Percentiles rank a stretch among this genome's conserved stretches.
Conservation (phyloP, 805 yeast species). For the Yarrowia sp. region DNA sequence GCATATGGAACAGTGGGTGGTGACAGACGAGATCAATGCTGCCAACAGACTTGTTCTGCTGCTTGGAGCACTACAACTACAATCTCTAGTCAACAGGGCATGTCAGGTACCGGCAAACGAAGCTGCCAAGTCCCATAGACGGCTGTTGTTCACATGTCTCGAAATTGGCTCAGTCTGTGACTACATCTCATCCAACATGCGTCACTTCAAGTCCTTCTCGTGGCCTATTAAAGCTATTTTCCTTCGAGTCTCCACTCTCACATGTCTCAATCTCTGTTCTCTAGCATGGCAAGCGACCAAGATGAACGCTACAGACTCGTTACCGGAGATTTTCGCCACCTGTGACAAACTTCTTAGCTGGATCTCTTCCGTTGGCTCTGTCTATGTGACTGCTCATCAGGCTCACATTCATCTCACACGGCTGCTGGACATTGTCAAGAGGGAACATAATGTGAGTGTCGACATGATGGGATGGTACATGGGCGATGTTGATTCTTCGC, state of each 20-base stretch:
- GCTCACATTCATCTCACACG: slow-evolving; percentile 11
- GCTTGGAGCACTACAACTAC: slow-evolving; percentile 18
- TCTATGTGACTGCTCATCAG: slow-evolving; percentile 26
- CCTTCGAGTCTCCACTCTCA: slow-evolving; percentile 8
- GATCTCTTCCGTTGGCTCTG: slow-evolving; percentile 24
- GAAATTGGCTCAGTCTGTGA: slow-evolving; percentile 14
- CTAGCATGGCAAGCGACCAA: slow-evolving; percentile 28
- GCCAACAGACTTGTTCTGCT: slow-evolving; percentile 12
- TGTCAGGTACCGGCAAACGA: slow-evolving; percentile 18
- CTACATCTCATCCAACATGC: slow-evolving; percentile 29
- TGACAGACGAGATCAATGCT: slow-evolving; percentile 22
- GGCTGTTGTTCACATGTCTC: slow-evolving; percentile 15
- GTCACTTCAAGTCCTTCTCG: slow-evolving; percentile 31
- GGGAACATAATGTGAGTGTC: slow-evolving; percentile 19
- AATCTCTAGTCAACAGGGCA: not conserved
- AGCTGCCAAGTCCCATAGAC: slow-evolving; percentile 7
- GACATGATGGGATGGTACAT: slow-evolving; percentile 23
- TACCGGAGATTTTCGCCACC: slow-evolving; percentile 17
- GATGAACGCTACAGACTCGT: slow-evolving; percentile 20
- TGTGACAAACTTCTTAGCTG: slow-evolving; percentile 15
- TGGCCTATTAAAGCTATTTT: slow-evolving; percentile 34
- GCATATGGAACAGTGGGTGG: slow-evolving; percentile 32
- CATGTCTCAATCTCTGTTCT: slow-evolving; percentile 18
- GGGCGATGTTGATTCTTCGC: slow-evolving; percentile 21
- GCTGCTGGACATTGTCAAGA: slow-evolving; percentile 17